Conservation (phyloP, 768 basidiomycete species). For the Calocera viscosa region DNA sequence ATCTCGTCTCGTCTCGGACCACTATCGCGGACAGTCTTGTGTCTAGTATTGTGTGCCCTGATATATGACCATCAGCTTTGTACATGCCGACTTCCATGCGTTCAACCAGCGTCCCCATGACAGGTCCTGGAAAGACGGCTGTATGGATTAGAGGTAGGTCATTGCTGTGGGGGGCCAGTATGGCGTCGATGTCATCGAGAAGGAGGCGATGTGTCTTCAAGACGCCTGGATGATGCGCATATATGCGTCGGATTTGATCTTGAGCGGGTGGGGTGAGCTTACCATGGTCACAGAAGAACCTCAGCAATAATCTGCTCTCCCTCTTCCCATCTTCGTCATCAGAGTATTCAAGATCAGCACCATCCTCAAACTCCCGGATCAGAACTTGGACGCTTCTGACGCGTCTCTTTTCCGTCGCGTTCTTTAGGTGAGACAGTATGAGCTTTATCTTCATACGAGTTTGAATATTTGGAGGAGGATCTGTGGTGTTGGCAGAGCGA, state of each 20-base stretch:
- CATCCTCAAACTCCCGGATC: no score
- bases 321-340: neutral
- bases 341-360: no score
- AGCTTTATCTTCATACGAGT: no score
- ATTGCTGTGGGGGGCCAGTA: neutral
- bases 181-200: neutral
- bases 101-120: neutral
- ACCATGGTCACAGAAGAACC: conserved; percentile 6
- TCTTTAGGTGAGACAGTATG: no score
- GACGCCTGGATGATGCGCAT: neutral
- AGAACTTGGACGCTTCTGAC: no score
- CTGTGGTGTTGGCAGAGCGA: no score
- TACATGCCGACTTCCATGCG: neutral
- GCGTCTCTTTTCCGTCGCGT: no score
- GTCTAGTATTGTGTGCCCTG: no score
- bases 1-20: no score
- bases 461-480: no score
- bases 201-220: neutral
- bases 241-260: neutral
- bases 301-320: neutral
- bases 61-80: neutral
- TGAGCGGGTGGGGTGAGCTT: neutral
- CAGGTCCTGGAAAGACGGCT: neutral
- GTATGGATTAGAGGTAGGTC: neutral
- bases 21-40: no score